Base-by-base conservation (phyloP, 192 early-diverging fungal species). In the Umbelopsis sp. region DNA sequence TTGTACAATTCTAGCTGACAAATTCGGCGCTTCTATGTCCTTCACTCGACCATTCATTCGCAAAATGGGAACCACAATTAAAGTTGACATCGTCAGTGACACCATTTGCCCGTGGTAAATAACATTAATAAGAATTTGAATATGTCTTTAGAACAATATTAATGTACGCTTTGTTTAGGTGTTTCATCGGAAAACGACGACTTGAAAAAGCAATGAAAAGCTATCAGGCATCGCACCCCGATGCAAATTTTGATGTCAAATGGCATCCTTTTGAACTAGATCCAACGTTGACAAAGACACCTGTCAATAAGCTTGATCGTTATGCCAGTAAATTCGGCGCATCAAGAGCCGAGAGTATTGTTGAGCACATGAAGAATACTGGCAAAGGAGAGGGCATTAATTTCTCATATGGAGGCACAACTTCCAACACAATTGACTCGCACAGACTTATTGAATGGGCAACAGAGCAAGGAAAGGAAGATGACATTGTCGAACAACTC, bases 241-340 rank as follows among this genome's bases (percentile, higher is more conserved):
- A 84, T 11, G 81, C 91, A 20, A 70, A 82, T 8, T 90, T 91
- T 45, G 74, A 81, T 17, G 74, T 92, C 36, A 81, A 80, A 38
- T 93, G 88, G 81, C 74, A 81, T 66, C 93, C 93, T 3, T 94
- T 83, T 71, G 86, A 91, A 75, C 83, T 95, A n/a, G 87, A 93
- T 54, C 79, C 89, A 25, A 71, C 80, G 0, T 56, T 88, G n/a
- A 83, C 89, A 36, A 87, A 82, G 43, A 77, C 76, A 17, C 83
- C 85, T 7, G 59, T 77, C 22, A 51, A 69, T 47, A 91, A 90
- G 80, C 72, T 80, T 43, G 80, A 80, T 7, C 71, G 80, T 16
- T 93, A 93, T 73, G 56, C 66, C n/a, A 71, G 66, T 17, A 92
- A 92, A 75, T 94, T 93, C 76, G 94, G 94, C 9, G 74, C 73